Conservation (phyloP, 1,284 basidiomycete genomes). For the Trichosporon sp. region DNA sequence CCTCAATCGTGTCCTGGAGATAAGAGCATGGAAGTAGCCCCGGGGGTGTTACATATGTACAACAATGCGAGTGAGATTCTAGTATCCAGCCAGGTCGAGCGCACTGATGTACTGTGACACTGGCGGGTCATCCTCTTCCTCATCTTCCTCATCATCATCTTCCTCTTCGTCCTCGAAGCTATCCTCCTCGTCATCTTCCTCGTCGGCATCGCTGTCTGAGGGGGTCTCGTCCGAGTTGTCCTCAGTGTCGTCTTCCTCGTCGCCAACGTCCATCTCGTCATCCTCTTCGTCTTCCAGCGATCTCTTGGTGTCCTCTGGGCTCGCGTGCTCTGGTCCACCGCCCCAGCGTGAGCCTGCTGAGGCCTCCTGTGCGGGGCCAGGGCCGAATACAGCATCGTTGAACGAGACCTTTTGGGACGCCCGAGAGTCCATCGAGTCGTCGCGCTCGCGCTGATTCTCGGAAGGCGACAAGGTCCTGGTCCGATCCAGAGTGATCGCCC, state of each 20-base stretch:
- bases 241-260: background rate
- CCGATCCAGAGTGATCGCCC: background rate
- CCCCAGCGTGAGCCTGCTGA: background rate
- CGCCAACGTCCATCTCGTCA: background rate
- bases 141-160: conserved; percentile 41
- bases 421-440: background rate
- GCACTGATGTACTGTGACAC: conserved; percentile 45
- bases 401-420: conserved; percentile 14
- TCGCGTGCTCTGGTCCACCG: background rate
- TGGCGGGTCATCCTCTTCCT: conserved; percentile 32
- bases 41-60: conserved; percentile 1
- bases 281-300: conserved; percentile 5
- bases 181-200: conserved; percentile 32
- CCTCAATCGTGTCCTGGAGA: background rate
- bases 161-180: conserved; percentile 38
- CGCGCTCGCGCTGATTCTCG: background rate
- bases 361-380: background rate
- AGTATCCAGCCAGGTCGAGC: conserved; percentile 15
- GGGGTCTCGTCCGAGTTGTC: background rate
- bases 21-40: background rate
- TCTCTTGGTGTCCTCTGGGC: background rate
- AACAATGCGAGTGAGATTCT: background rate
- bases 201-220: conserved; percentile 23
- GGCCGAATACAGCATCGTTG: background rate
- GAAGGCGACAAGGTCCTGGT: background rate